Evolutionary conservation across 2,329 filamentous ascomycete species (phyloP).

Genomic region (Aspergillus sp.): DNA sequence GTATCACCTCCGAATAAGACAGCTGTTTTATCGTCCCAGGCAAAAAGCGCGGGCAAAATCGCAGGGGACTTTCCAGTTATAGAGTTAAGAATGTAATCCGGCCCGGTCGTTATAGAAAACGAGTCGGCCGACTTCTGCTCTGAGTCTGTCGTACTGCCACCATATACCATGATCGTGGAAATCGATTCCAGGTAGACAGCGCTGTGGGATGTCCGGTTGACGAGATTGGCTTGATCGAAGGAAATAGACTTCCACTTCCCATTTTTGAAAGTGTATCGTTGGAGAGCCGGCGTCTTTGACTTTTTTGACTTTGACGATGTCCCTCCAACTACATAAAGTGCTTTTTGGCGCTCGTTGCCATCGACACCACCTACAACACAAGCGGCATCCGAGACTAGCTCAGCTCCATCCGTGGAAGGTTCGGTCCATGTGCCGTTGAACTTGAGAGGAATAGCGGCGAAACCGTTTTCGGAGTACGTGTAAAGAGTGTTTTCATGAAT

Average conservation of each 20-base stretch:
- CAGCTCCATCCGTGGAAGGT: conserved; percentile 59
- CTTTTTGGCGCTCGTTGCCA: conserved; percentile 58
- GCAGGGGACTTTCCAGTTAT: conserved; percentile 61
- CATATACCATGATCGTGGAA: conserved; percentile 76
- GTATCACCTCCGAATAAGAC: conserved; percentile 72
- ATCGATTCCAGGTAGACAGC: conserved; percentile 71
- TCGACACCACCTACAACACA: conserved; percentile 71
- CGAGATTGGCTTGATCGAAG: conserved; percentile 54
- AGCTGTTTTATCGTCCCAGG: conserved; percentile 70
- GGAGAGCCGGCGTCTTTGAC: conserved; percentile 69
- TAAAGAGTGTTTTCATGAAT: conserved; percentile 82
- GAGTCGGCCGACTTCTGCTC: conserved; percentile 66
- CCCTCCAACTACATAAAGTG: conserved; percentile 81
- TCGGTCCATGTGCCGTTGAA: conserved; percentile 70
- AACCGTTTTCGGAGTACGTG: conserved; percentile 72
- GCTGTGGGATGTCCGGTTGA: conserved; percentile 72
- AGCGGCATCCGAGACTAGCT: conserved; percentile 67
- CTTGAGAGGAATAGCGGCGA: conserved; percentile 70
- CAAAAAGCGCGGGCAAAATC: conserved; percentile 68
- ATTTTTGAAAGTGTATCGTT: conserved; percentile 62
- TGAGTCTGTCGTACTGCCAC: conserved; percentile 66
- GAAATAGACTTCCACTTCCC: conserved; percentile 60
- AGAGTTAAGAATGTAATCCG: conserved; percentile 64
- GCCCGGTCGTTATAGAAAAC: conserved; percentile 67
- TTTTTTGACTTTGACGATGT: conserved; percentile 57